Evolutionary conservation across 176 grass and related monocot genomes (phyloP), one percentile per base, ranked within the genome.

Genomic region (Cenchrus fungigraminus): DNA sequence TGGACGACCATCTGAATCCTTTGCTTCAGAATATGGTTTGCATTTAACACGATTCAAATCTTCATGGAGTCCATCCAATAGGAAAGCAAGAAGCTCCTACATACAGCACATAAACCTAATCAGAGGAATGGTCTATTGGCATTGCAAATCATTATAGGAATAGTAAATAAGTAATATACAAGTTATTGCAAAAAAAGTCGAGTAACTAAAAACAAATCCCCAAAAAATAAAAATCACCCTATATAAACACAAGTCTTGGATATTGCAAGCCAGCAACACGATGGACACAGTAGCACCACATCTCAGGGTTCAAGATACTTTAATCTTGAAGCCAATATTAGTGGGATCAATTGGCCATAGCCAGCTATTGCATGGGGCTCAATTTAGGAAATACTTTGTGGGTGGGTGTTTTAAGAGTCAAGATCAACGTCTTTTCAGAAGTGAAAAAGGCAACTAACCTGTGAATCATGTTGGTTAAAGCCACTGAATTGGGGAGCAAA

Each of bases 61-160:
- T 89, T 99, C 97, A 81, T 99, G 97, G 44, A 99, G 92, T 73
- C 97, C 97, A 84, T 99, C 97, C 84, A 99, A 92, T 73, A 99
- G 82, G 89, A 99, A 99, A 86, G 97, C 90, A 83, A 96, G 93
- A 87, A 99, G 93, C 79, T 99, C 97, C 97, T 99, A 81, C 3
- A 88, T 55, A 62, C 10, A 85, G 29, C 49, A 83, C 5, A 81
- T 31, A 45, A 73, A 85, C 81, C 11, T 60, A 20, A 53, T 75
- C 0, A 53, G n/a, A 75, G 45, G 51, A 80, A 53, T 6, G 37
- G 12, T 37, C 20, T 13, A 68, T 57, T 60, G 12, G 46, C 9
- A 82, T 32, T 81, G 42, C 15, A 67, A 51, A 84, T 37, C 52
- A 65, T 32, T 61, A 31, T 2, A 83, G 29, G 25, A 61, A 61